Evolutionary conservation across 1,284 basidiomycete species (phyloP).

Genomic region (Trametes versicolor): DNA sequence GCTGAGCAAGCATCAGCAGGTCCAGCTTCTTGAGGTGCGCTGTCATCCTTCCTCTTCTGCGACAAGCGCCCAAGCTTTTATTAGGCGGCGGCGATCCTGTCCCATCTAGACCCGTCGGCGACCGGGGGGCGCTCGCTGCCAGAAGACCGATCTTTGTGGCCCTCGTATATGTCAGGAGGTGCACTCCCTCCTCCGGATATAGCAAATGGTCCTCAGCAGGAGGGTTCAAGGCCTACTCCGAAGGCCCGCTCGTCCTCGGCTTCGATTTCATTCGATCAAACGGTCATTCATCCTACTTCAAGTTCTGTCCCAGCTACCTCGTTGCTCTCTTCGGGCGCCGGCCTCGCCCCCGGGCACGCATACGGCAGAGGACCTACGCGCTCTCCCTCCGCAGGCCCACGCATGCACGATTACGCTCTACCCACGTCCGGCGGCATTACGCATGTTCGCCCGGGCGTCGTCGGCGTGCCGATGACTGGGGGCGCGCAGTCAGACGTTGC

Average conservation of each 20-base stretch:
- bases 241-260: constrained; percentile 35
- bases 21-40: constrained; percentile 91
- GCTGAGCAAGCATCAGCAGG: constrained; percentile 97
- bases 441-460: constrained; percentile 66
- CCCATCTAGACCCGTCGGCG: constrained; percentile 76
- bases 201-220: constrained; percentile 31
- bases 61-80: constrained; percentile 17
- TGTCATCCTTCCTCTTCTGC: neutral
- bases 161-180: constrained; percentile 78
- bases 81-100: constrained; percentile 93
- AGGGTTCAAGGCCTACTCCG: constrained; percentile 20
- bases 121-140: constrained; percentile 84
- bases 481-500: constrained; percentile 22
- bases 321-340: constrained; percentile 28
- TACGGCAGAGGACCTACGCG: constrained; percentile 39
- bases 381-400: constrained; percentile 58
- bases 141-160: constrained; percentile 91
- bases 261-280: constrained; percentile 32
- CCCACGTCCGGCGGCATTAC: constrained; percentile 55
- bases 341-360: constrained; percentile 11
- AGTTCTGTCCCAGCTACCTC: constrained; percentile 54
- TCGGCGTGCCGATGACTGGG: constrained; percentile 54
- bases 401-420: constrained; percentile 71
- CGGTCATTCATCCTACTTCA: constrained; percentile 45
- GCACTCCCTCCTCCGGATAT: constrained; percentile 64